Evolutionary conservation across 2,329 filamentous ascomycete genomes (phyloP).

Genomic region (Colletotrichum tofieldiae): DNA sequence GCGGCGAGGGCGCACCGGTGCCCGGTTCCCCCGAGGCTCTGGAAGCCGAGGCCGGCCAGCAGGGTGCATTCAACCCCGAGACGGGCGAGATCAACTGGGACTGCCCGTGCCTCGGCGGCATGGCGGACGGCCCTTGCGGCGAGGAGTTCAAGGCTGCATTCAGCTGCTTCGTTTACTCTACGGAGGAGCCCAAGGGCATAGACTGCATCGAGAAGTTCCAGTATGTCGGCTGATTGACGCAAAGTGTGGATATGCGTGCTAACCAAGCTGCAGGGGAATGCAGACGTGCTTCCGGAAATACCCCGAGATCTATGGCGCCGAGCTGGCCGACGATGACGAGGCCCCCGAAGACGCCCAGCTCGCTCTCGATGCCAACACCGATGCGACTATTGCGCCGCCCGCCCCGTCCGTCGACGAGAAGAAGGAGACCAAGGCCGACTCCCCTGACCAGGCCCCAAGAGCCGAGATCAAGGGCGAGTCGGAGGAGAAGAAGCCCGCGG

Average conservation of each 20-base stretch:
- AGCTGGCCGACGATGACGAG: constrained; percentile 83
- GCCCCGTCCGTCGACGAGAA: constrained; percentile 27
- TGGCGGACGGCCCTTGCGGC: constrained; percentile 96
- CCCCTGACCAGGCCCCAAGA: constrained; percentile 8
- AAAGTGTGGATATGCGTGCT: constrained; percentile 44
- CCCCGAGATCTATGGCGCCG: constrained; percentile 92
- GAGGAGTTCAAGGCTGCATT: constrained; percentile 96
- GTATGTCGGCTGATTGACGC: constrained; percentile 66
- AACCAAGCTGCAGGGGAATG: constrained; percentile 79
- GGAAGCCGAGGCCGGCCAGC: constrained; percentile 86
- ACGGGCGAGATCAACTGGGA: constrained; percentile 99
- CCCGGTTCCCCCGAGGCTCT: constrained; percentile 66
- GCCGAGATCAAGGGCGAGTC: constrained; percentile 24
- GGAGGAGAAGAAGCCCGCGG: constrained; percentile 40
- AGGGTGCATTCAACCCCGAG: constrained; percentile 97
- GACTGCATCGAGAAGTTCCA: constrained; percentile 99
- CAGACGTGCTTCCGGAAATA: constrained; percentile 96
- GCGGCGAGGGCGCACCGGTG: constrained; percentile 25
- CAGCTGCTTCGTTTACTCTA: constrained; percentile 97
- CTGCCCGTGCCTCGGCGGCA: constrained; percentile 95
- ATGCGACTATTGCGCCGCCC: constrained; percentile 24
- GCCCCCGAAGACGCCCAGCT: constrained; percentile 51
- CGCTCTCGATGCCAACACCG: constrained; percentile 47
- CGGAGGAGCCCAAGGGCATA: constrained; percentile 96
- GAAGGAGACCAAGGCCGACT: constrained; percentile 22